Evolutionary conservation across 2,329 filamentous ascomycete species (phyloP).

Genomic region (Alternaria infectoria): DNA sequence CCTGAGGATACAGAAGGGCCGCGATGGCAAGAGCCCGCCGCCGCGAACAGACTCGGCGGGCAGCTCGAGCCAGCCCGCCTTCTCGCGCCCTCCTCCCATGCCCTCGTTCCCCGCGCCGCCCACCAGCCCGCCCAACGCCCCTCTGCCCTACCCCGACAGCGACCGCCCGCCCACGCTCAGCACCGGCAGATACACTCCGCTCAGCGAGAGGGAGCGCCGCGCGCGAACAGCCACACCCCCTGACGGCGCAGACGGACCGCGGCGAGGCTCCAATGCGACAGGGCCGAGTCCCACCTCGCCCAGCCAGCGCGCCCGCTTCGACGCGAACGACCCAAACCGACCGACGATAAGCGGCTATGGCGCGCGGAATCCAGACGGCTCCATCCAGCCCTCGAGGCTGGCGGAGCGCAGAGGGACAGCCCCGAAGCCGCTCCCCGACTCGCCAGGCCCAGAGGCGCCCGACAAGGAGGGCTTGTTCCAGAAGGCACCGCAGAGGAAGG

Average conservation of each 20-base stretch:
- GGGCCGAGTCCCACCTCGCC: conserved; percentile 39
- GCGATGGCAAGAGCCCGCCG: conserved; percentile 62
- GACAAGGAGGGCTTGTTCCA: conserved; percentile 84
- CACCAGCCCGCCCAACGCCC: conserved; percentile 56
- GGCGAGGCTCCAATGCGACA: conserved; percentile 40
- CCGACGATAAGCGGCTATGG: conserved; percentile 56
- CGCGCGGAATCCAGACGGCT: conserved; percentile 37
- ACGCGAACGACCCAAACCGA: conserved; percentile 56
- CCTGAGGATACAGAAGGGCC: conserved; percentile 78
- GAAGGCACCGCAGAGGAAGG: conserved; percentile 57
- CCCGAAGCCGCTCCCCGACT: conserved; percentile 82
- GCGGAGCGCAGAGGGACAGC: conserved; percentile 83
- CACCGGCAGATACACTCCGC: conserved; percentile 43
- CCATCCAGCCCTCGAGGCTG: conserved; percentile 64
- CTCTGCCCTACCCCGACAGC: conserved; percentile 55
- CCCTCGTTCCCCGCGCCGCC: conserved; percentile 67
- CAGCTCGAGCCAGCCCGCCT: conserved; percentile 57
- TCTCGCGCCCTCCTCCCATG: conserved; percentile 55
- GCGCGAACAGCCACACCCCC: conserved; percentile 44
- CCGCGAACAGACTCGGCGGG: conserved; percentile 68
- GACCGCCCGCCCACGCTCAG: conserved; percentile 40
- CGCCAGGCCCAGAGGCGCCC: conserved; percentile 74
- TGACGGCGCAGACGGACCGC: conserved; percentile 34
- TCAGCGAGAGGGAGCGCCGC: conserved; percentile 45
- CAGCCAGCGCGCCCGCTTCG: conserved; percentile 51